phyloP scores from a whole-genome alignment of 73 alveolate species.

The Tetrahymena elliotti region DNA sequence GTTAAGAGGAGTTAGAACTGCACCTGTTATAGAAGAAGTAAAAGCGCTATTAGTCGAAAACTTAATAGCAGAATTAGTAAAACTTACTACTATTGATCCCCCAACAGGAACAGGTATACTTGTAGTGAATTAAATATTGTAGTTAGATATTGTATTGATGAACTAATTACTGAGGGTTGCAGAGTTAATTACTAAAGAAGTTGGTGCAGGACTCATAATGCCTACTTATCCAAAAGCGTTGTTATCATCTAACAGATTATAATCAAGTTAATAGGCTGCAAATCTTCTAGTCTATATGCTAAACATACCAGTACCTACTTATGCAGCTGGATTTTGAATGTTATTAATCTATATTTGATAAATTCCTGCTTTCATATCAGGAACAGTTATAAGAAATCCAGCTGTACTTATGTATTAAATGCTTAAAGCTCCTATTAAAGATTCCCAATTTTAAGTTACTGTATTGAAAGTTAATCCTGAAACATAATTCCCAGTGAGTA shows the following conservation, averaged over 20 bases:
- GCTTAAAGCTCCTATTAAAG: not conserved
- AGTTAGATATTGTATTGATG: not conserved
- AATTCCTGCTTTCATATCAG: constrained; percentile 43
- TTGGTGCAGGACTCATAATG: not conserved
- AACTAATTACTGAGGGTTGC: not conserved
- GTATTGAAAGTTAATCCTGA: not conserved
- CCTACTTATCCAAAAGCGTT: constrained; percentile 45
- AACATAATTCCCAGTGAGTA: not conserved
- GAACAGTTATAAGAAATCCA: constrained; percentile 10
- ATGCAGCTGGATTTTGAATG: constrained; percentile 4
- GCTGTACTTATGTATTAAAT: not conserved
- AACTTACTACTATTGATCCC: not conserved
- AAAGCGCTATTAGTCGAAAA: not conserved
- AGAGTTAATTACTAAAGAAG: not conserved
- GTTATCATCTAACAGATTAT: constrained; percentile 18
- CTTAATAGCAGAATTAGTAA: not conserved
- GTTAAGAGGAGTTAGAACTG: not conserved
- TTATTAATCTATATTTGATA: not conserved
- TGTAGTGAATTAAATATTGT: constrained; percentile 4
- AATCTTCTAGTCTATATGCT: constrained; percentile 24
- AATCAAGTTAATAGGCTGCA: constrained; percentile 8
- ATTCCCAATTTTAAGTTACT: not conserved
- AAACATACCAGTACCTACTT: constrained; percentile 41
- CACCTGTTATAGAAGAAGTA: not conserved
- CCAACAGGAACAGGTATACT: constrained; percentile 3